Conservation (phyloP, 768 basidiomycete genomes). For the Lactifluus volemus region DNA sequence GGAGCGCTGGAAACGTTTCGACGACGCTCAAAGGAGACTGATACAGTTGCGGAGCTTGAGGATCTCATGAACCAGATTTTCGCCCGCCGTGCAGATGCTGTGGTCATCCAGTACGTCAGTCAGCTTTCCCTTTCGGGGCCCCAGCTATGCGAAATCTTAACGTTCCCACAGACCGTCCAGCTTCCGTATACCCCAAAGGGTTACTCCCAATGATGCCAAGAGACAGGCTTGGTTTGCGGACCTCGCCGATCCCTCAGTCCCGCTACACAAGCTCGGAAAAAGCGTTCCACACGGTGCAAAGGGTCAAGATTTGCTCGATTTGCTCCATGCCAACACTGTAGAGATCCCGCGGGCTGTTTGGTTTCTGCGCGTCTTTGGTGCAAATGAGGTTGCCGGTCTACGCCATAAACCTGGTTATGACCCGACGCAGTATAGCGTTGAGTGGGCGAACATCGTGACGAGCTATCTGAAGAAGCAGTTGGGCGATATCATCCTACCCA, state of each 20-base stretch:
- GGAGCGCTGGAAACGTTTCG: constrained; percentile 48
- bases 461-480: constrained; percentile 79
- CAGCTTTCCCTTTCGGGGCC: background rate
- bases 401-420: constrained; percentile 75
- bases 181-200: constrained; percentile 76
- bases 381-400: constrained; percentile 74
- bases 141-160: background rate
- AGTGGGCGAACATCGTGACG: constrained; percentile 78
- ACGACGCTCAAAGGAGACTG: constrained; percentile 41
- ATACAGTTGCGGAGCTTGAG: constrained; percentile 53
- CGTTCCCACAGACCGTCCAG: constrained; percentile 41
- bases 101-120: constrained; percentile 52
- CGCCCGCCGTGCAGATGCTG: constrained; percentile 45
- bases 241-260: constrained; percentile 72
- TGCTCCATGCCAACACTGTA: constrained; percentile 67
- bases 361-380: constrained; percentile 81
- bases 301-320: constrained; percentile 74
- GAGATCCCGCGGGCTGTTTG: constrained; percentile 78
- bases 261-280: constrained; percentile 72
- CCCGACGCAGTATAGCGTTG: constrained; percentile 73
- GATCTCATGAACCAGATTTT: constrained; percentile 74
- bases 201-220: constrained; percentile 72
- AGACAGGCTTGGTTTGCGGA: constrained; percentile 79
- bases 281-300: constrained; percentile 83
- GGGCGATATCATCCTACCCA: constrained; percentile 68